Percentiles rank a stretch among this genome's conserved stretches.
Evolutionary conservation across 179 eudicot species (phyloP).

Genomic region (Corrigiola litoralis): DNA sequence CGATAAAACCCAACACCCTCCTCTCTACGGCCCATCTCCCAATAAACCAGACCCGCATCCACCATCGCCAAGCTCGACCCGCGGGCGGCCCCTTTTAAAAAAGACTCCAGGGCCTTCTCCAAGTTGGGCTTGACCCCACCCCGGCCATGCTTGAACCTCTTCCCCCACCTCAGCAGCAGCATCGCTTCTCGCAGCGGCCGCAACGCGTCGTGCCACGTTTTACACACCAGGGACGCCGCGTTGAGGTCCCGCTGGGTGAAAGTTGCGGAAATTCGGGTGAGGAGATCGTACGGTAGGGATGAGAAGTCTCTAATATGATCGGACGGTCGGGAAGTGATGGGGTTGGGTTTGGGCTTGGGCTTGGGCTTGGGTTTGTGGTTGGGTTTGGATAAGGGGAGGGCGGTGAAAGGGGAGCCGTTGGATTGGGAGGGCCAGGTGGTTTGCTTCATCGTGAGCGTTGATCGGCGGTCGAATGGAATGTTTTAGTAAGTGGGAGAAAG

Average conservation of each 20-base stretch:
- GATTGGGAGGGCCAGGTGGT: constrained; percentile 53
- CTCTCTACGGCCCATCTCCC: constrained; percentile 83
- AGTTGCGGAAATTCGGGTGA: constrained; percentile 41
- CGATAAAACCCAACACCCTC: constrained; percentile 51
- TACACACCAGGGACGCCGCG: constrained; percentile 59
- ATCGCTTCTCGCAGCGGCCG: constrained; percentile 74
- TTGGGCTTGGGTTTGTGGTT: constrained; percentile 1
- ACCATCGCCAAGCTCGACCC: constrained; percentile 92
- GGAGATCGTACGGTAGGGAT: constrained; percentile 50
- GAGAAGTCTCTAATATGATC: constrained; percentile 33
- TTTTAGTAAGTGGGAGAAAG: neutral
- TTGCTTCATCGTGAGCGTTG: constrained; percentile 36
- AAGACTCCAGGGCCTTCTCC: constrained; percentile 66
- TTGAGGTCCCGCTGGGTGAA: constrained; percentile 41
- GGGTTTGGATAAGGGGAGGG: constrained; percentile 35
- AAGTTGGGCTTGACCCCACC: constrained; percentile 49
- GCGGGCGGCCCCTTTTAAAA: constrained; percentile 73
- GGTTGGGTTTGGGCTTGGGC: neutral
- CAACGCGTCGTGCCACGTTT: constrained; percentile 70
- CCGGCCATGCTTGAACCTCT: constrained; percentile 81
- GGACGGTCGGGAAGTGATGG: constrained; percentile 15
- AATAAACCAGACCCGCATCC: constrained; percentile 78
- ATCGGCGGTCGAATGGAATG: neutral
- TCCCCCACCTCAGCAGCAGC: constrained; percentile 62
- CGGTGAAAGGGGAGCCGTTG: constrained; percentile 31